Base-by-base conservation (phyloP, 129 eudicot genomes). In the Heracleum sosnowskyi region DNA sequence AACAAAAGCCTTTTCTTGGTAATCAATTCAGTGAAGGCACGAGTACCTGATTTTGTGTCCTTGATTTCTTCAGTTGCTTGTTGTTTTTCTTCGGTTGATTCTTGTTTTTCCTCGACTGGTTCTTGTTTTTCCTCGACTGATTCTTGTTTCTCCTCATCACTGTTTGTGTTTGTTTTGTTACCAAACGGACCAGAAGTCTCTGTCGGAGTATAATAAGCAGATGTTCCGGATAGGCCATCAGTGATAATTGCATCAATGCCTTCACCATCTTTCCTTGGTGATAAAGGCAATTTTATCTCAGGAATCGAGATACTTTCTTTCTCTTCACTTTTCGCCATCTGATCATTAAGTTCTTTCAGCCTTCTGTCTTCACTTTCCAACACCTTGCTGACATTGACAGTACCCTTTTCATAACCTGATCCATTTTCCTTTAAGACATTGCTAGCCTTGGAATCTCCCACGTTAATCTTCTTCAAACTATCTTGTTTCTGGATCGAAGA, bases 241-340 rank as follows among this genome's bases (percentile, higher is more conserved):
- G 81, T 53, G 39, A 82, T 82, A 4, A 82, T 11, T 5, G 73
- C 41, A 26, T 82, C 85, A 31, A 82, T 69, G 63, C 28, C 22
- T 66, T 31, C 72, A 31, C 24, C 72, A 66, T 31, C 37, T 29
- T 11, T 31, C 72, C 10, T 64, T 0, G 71, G 15, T 4, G 40
- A 66, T 24, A 1, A 66, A 66, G 39, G 12, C 16, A 66, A 31
- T 11, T 31, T 33, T 13, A 28, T 24, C 40, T 31, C 31, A 66
- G 37, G 72, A 16, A 66, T 16, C 72, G 3, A 12, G 11, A 28
- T 1, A 4, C 1, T 5, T 66, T 66, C 72, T 31, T 49, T 51
- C 20, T 79, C 79, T 2, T 39, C 40, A 45, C 1, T 57, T 39
- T n/a, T 74, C 70, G 29, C 80, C 20, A 35, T 49, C 66, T 82